Evolutionary conservation across 2,329 filamentous ascomycete species (phyloP), one percentile per base, ranked within the genome.

Genomic region (Macrophomina pseudophaseolina): DNA sequence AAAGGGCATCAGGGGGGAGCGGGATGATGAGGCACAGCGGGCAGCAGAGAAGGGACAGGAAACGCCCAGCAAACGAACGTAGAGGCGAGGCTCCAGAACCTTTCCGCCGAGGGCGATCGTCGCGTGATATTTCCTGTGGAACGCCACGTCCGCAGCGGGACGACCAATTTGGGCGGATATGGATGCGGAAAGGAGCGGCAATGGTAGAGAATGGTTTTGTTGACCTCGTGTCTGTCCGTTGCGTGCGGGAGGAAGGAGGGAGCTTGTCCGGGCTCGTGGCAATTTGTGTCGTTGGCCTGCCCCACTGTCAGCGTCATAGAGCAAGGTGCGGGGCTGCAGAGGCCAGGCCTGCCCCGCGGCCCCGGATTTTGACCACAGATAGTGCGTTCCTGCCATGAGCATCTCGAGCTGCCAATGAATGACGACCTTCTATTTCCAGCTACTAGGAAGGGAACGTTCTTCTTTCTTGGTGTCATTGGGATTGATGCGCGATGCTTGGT

Each of bases 231-330:
- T 52, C 56, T 5, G 18, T 30, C 40, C 54, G 54, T 58, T 32
- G 42, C 32, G 30, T 30, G 49, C 33, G 49, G 49, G 28, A 32
- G 49, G 33, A 30, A 30, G 49, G 28, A 32, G 49, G 33, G 49
- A 30, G 46, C n/a, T 23, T n/a, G 46, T 23, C 46, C n/a, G 51
- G 16, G 32, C 11, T 30, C 56, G 40, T 48, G 56, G 56, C 38
- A 23, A 2, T 2, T 23, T 42, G 40, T 23, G 56, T 59, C 42
- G 56, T 30, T 46, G 40, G 48, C 38, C 42, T 62, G 58, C 58
- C 58, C 58, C 58, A 62, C 58, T 18, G 58, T 62, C 38, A 62
- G 58, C 58, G 58, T 62, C 58, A 62, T 62, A 49, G 44, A 44
- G 23, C 44, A 35, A 49, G 58, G 58, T 62, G 58, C 58, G 58